Conservation (phyloP, 1,139 yeast genomes). For the Wickerhamiella pararugosa region DNA sequence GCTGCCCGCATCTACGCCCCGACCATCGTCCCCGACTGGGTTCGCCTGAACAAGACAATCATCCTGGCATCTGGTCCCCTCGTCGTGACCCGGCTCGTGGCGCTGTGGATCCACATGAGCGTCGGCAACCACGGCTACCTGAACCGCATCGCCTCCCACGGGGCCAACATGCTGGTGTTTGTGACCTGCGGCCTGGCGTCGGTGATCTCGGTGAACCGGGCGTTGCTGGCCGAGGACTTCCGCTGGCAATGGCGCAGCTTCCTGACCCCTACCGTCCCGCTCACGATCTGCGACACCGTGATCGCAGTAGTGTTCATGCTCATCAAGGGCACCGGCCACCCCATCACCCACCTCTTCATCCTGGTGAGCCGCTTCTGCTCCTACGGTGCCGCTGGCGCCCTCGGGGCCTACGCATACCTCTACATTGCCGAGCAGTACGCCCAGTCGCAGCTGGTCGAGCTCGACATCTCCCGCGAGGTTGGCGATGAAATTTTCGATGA, state of each 20-base stretch:
- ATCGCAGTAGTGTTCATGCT: slow-evolving; percentile 5
- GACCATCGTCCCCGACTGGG: slow-evolving; percentile 17
- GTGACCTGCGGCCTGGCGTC: slow-evolving; percentile 14
- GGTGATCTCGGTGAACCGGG: slow-evolving; percentile 17
- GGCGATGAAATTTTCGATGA: slow-evolving; percentile 7
- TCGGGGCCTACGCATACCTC: slow-evolving; percentile 17
- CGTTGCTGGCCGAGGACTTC: slow-evolving; percentile 17
- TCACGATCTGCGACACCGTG: slow-evolving; percentile 9
- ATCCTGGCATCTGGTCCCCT: slow-evolving; percentile 14
- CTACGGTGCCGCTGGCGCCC: slow-evolving; percentile 15
- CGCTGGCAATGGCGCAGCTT: slow-evolving; percentile 20
- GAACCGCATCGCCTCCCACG: slow-evolving; percentile 10
- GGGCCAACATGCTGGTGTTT: slow-evolving; percentile 13
- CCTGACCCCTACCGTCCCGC: slow-evolving; percentile 17
- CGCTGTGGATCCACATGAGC: slow-evolving; percentile 8
- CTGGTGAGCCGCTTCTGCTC: slow-evolving; percentile 11
- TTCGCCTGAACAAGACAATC: slow-evolving; percentile 16
- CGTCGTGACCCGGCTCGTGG: slow-evolving; percentile 8
- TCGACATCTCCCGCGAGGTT: slow-evolving; percentile 8
- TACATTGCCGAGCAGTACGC: slow-evolving; percentile 16
- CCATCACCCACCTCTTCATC: slow-evolving; percentile 7
- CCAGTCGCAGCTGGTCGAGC: slow-evolving; percentile 13
- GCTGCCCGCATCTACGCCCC: slow-evolving; percentile 16
- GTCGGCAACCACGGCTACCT: slow-evolving; percentile 8
- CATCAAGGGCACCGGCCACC: slow-evolving; percentile 4